Conservation (phyloP, 2,329 filamentous ascomycete genomes). For the Penicillium frequentans region DNA sequence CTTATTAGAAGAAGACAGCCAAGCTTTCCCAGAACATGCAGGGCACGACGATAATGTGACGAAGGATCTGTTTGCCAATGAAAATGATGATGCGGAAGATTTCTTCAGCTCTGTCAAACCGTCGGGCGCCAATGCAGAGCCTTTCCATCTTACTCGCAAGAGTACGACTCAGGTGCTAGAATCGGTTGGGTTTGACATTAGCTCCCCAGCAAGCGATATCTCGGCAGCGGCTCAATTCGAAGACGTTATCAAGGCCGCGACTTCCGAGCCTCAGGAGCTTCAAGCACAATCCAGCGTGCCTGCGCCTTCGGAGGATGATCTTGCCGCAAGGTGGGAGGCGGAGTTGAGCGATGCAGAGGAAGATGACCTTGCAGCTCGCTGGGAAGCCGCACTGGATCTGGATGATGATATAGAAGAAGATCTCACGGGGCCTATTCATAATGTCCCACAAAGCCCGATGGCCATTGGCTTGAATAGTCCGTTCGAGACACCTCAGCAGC, state of each 20-base stretch:
- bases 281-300: conserved; percentile 19
- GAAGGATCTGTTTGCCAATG: conserved; percentile 38
- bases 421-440: conserved; percentile 24
- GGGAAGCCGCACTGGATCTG: conserved; percentile 56
- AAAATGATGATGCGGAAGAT: conserved; percentile 36
- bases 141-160: conserved; percentile 45
- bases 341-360: conserved; percentile 65
- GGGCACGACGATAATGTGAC: conserved; percentile 26
- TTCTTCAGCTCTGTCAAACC: conserved; percentile 36
- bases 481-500: conserved; percentile 26
- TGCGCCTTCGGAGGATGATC: conserved; percentile 54
- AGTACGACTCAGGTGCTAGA: conserved; percentile 7
- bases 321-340: conserved; percentile 80
- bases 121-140: conserved; percentile 11
- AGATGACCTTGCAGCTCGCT: conserved; percentile 72
- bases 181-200: conserved; percentile 43
- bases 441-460: conserved; percentile 21
- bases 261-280: conserved; percentile 5
- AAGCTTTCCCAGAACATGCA: conserved; percentile 25
- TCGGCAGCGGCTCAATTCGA: conserved; percentile 31
- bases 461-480: conserved; percentile 24
- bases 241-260: conserved; percentile 22
- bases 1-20: conserved; percentile 49
- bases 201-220: conserved; percentile 28
- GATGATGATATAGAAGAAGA: conserved; percentile 74